Evolutionary conservation across 2,329 filamentous ascomycete genomes (phyloP), one percentile per base, ranked within the genome.

Genomic region (Teratosphaeriaceae sp.): DNA sequence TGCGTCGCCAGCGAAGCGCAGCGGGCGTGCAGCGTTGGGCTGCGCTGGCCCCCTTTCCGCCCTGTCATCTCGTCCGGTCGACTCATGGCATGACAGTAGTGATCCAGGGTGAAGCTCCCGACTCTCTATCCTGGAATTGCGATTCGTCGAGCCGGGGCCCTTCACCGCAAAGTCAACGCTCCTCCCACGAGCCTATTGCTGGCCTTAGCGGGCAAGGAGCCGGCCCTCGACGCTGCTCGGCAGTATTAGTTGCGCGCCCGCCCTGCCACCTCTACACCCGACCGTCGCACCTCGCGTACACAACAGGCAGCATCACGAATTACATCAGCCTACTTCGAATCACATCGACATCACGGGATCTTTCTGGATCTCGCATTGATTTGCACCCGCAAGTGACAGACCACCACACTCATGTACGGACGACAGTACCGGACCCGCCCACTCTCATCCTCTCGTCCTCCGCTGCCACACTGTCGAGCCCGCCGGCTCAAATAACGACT

Each of bases 391-490:
- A 44, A 53, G 36, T 52, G 44, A 36, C 21, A 31, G 33, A 42
- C 29, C 29, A 47, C 36, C 34, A 43, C 33, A 49, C 54, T 52
- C 58, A 61, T 60, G 58, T 58, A 54, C 55, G 38, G 42, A 56
- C 46, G 46, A 49, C 48, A 47, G 42, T 46, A 43, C 42, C 44
- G 42, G 40, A 52, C 48, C 46, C 46, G 50, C 49, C 46, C 37
- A 29, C 49, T 46, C 47, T 55, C 55, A 47, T 56, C 52, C 51
- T 56, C 56, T 44, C 53, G 52, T 43, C 57, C 57, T 46, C 58
- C 50, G 27, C 46, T 54, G 45, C 52, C 52, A 48, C 54, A 50
- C 42, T 53, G 51, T 55, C 49, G 54, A 53, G 53, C 51, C 30
- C 48, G 55, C 50, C 27, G 55, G 45, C 55, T 51, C 15, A 44